Evolutionary conservation across 2,329 filamentous ascomycete genomes (phyloP).

Genomic region (Colletotrichum sp.): DNA sequence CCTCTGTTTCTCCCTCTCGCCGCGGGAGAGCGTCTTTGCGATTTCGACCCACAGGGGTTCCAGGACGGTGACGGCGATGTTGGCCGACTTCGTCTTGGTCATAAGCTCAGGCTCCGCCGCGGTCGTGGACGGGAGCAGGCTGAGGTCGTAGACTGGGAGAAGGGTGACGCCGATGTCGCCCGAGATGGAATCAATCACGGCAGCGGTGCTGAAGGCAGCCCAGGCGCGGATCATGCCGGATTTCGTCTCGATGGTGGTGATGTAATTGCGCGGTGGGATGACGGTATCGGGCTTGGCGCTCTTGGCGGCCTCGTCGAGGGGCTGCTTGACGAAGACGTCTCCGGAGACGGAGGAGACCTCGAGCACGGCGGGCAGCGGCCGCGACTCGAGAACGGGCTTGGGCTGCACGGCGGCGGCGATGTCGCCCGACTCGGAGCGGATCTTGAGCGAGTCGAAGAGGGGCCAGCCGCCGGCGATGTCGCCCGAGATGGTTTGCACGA

Average conservation of each 20-base stretch:
- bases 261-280: constrained; percentile 53
- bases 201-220: constrained; percentile 42
- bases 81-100: constrained; percentile 51
- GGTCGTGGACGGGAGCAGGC: constrained; percentile 17
- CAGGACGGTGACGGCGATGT: constrained; percentile 40
- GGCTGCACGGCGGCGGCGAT: constrained; percentile 46
- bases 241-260: constrained; percentile 45
- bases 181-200: constrained; percentile 36
- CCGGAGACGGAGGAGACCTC: constrained; percentile 50
- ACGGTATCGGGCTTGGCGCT: constrained; percentile 22
- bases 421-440: constrained; percentile 50
- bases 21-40: not conserved
- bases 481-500: constrained; percentile 47
- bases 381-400: constrained; percentile 37
- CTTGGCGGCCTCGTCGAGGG: constrained; percentile 31
- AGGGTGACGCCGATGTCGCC: constrained; percentile 46
- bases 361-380: constrained; percentile 44
- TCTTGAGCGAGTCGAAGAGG: constrained; percentile 51
- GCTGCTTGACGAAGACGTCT: constrained; percentile 43
- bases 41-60: constrained; percentile 49
- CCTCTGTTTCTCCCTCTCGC: constrained; percentile 1
- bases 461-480: constrained; percentile 54
- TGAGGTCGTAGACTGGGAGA: constrained; percentile 46
- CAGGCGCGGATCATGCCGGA: constrained; percentile 49
- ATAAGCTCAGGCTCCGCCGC: constrained; percentile 33